Conservation (phyloP, 2,329 filamentous ascomycete genomes). For the Thyridium curvatum region DNA sequence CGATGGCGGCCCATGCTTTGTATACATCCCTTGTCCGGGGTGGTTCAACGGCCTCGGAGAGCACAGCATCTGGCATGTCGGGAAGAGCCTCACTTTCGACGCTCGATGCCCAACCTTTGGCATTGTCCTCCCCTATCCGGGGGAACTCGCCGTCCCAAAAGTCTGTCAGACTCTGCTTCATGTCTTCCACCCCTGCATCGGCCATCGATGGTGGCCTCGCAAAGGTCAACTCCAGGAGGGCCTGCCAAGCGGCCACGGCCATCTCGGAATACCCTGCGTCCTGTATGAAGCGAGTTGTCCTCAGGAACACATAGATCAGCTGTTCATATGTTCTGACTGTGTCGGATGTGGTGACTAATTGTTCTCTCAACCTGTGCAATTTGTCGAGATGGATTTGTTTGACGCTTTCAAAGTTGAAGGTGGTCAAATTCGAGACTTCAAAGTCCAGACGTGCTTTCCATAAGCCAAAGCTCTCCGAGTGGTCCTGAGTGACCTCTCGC, state of each 20-base stretch:
- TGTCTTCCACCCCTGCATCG: constrained; percentile 5
- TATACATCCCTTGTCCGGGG: constrained; percentile 36
- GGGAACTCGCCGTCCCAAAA: constrained; percentile 87
- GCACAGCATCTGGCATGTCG: constrained; percentile 33
- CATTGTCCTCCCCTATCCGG: constrained; percentile 67
- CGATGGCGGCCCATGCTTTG: constrained; percentile 46
- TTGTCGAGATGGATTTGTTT: constrained; percentile 54
- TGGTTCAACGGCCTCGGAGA: constrained; percentile 10
- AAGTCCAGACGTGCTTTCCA: constrained; percentile 73
- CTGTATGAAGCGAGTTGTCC: constrained; percentile 65
- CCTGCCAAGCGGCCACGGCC: constrained; percentile 78
- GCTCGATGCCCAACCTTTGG: constrained; percentile 57
- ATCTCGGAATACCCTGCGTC: constrained; percentile 76
- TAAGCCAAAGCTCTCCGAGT: constrained; percentile 52
- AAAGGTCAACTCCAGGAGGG: constrained; percentile 65
- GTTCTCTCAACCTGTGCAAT: constrained; percentile 31
- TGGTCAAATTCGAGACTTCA: constrained; percentile 59
- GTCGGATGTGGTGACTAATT: constrained; percentile 5
- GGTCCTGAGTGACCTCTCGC: constrained; percentile 47
- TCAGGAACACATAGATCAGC: constrained; percentile 65
- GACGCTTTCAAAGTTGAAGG: constrained; percentile 63
- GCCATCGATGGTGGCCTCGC: constrained; percentile 40
- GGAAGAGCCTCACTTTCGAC: constrained; percentile 8
- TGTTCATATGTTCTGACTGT: constrained; percentile 24
- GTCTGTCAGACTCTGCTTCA: constrained; percentile 44